Evolutionary conservation across 2,329 filamentous ascomycete genomes (phyloP).

Genomic region (Botrytis medusae): DNA sequence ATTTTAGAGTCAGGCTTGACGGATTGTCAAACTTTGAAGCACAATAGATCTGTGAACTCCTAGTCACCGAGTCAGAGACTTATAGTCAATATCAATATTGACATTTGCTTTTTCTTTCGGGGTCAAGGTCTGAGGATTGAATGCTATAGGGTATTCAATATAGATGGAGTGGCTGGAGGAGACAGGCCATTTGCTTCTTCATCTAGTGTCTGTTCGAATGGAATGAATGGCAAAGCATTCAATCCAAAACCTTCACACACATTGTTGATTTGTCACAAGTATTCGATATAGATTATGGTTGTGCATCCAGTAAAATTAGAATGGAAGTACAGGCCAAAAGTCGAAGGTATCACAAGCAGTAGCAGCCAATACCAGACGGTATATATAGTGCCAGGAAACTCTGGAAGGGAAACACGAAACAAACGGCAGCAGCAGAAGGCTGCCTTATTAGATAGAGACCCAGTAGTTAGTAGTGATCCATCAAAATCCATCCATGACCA

Average conservation of each 20-base stretch:
- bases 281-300: background rate
- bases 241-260: background rate
- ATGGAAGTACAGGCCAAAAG: background rate
- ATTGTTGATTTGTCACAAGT: background rate
- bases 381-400: background rate
- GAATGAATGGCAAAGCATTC: background rate
- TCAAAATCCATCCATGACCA: background rate
- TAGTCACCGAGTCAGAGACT: background rate
- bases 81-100: background rate
- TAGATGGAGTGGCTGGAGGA: background rate
- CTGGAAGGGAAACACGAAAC: background rate
- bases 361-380: background rate
- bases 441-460: background rate
- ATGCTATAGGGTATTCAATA: background rate
- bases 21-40: background rate
- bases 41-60: background rate
- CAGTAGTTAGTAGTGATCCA: background rate
- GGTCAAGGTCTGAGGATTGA: background rate
- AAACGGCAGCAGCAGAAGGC: background rate
- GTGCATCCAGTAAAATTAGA: background rate
- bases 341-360: background rate
- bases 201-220: background rate
- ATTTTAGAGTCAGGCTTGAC: background rate
- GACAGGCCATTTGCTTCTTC: background rate
- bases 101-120: background rate